phyloP scores from a whole-genome alignment of 2,329 filamentous ascomycete species.

The Cladosporium sp. region DNA sequence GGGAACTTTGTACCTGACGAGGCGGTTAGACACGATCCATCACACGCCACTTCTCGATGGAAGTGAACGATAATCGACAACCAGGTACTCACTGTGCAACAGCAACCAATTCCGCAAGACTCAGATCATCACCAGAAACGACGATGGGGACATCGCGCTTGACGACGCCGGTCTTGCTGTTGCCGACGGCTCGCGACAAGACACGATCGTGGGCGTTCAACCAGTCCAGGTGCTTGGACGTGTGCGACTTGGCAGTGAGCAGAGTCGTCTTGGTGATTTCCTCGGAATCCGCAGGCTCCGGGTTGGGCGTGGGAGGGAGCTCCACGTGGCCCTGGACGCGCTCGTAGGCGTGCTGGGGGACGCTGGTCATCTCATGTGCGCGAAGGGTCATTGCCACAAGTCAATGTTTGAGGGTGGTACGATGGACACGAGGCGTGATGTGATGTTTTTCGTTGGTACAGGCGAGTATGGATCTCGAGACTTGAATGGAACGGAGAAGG shows the following conservation, averaged over 20 bases:
- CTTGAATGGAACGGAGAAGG: background rate
- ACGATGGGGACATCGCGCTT: constrained; percentile 3
- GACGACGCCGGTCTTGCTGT: background rate
- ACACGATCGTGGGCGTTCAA: constrained; percentile 1
- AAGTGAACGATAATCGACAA: background rate
- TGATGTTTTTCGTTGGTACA: too few relatives aligned
- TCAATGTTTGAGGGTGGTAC: background rate
- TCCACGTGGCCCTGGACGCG: constrained; percentile 3
- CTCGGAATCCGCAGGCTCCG: background rate
- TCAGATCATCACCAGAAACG: constrained; percentile 9
- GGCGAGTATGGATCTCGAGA: too few relatives aligned
- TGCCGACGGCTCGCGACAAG: background rate
- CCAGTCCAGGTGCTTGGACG: background rate
- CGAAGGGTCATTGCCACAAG: background rate
- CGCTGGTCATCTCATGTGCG: background rate
- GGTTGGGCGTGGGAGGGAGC: constrained; percentile 5
- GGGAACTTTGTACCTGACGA: constrained; percentile 7
- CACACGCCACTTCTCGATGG: background rate
- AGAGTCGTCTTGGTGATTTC: background rate
- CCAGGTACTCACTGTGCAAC: constrained; percentile 8
- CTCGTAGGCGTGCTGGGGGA: constrained; percentile 7
- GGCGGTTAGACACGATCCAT: background rate
- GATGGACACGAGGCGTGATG: background rate
- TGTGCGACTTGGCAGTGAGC: background rate
- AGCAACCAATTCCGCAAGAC: constrained; percentile 11